Conservation (phyloP, 2,329 filamentous ascomycete genomes). For the Leptosphaerulina australis region DNA sequence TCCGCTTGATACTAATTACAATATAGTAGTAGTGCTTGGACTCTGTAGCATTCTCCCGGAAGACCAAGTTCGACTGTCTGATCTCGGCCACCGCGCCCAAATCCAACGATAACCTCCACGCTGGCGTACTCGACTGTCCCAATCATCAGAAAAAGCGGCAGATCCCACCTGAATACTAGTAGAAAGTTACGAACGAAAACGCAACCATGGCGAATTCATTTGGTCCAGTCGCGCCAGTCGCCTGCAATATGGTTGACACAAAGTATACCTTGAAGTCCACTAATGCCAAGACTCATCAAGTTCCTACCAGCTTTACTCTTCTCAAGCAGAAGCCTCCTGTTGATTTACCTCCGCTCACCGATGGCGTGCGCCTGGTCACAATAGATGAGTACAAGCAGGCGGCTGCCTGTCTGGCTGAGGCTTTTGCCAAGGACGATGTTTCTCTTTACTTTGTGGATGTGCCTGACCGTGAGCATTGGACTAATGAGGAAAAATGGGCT, state of each 20-base stretch:
- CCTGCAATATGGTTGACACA: conserved; percentile 42
- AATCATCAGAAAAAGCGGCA: conserved; percentile 54
- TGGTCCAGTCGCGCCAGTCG: conserved; percentile 35
- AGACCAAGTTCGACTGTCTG: conserved; percentile 45
- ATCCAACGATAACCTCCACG: conserved; percentile 43
- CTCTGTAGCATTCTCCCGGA: conserved; percentile 33
- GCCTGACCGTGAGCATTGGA: conserved; percentile 67
- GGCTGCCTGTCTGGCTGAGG: conserved; percentile 73
- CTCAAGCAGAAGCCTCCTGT: conserved; percentile 33
- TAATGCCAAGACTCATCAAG: conserved; percentile 39
- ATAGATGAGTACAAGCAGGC: conserved; percentile 74
- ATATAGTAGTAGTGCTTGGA: conserved; percentile 45
- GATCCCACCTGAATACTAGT: conserved; percentile 56
- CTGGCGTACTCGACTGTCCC: conserved; percentile 49
- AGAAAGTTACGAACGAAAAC: conserved; percentile 46
- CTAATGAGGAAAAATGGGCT: conserved; percentile 73
- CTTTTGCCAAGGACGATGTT: conserved; percentile 77
- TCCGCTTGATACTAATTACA: conserved; percentile 43
- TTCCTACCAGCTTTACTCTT: conserved; percentile 39
- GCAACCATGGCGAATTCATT: conserved; percentile 56
- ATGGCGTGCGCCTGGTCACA: conserved; percentile 66
- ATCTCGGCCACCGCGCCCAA: conserved; percentile 32
- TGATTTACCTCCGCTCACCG: conserved; percentile 37
- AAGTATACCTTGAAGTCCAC: conserved; percentile 49
- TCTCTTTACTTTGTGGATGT: conserved; percentile 76